Evolutionary conservation across 148 eudicot genomes (phyloP).

Genomic region (Camellia lanceoleosa): DNA sequence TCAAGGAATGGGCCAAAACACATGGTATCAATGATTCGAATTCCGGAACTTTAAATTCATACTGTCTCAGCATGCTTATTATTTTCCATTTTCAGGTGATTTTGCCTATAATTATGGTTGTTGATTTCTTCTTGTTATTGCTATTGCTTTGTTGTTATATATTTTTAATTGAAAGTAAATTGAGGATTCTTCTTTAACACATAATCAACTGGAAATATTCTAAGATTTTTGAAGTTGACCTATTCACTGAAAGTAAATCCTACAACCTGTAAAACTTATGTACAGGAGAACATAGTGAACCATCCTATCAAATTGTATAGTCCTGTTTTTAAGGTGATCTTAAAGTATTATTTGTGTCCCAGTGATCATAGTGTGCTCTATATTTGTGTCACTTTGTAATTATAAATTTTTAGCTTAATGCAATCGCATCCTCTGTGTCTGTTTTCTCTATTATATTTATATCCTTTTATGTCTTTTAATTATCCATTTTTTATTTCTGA

Average conservation of each 20-base stretch:
- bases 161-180: neutral
- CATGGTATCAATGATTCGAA: conserved; percentile 69
- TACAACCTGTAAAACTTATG: neutral
- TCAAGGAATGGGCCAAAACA: conserved; percentile 98
- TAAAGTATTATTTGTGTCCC: neutral
- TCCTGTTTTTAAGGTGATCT: neutral
- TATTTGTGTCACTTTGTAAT: neutral
- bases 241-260: neutral
- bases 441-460: neutral
- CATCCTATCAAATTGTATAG: neutral
- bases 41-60: conserved; percentile 79
- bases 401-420: neutral
- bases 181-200: neutral
- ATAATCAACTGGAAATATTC: conserved; percentile 3
- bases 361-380: neutral
- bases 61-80: conserved; percentile 73
- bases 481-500: neutral
- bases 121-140: neutral
- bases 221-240: neutral
- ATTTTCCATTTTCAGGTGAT: conserved; percentile 95
- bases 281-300: neutral
- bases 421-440: neutral
- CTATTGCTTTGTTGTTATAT: neutral
- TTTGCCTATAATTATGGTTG: neutral
- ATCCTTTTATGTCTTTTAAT: neutral